Conservation (phyloP, 441 rosid species). For the Gossypium laxum region DNA sequence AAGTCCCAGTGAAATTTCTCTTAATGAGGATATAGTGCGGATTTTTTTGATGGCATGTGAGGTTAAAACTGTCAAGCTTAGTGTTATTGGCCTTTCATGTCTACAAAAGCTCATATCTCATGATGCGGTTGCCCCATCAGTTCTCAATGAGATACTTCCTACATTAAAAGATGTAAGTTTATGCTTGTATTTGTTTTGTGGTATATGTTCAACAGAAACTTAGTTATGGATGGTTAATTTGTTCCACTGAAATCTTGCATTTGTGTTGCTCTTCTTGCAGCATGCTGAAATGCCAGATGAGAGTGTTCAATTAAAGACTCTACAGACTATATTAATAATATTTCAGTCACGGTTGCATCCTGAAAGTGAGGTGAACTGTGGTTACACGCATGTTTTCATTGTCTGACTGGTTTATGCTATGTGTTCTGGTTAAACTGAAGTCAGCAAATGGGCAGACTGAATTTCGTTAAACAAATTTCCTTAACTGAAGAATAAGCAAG, state of each 20-base stretch:
- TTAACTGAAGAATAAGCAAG: background rate
- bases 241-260: background rate
- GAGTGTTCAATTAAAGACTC: constrained; percentile 80
- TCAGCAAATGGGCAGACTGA: background rate
- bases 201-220: background rate
- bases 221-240: background rate
- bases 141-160: constrained; percentile 65
- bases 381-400: constrained; percentile 19
- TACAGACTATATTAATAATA: constrained; percentile 81
- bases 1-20: constrained; percentile 71
- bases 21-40: constrained; percentile 73
- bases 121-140: constrained; percentile 78
- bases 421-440: background rate
- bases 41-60: constrained; percentile 91
- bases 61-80: constrained; percentile 69
- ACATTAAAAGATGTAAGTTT: constrained; percentile 74
- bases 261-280: constrained; percentile 36
- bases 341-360: constrained; percentile 88
- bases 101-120: constrained; percentile 93
- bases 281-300: constrained; percentile 93
- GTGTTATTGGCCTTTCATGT: constrained; percentile 87
- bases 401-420: constrained; percentile 4
- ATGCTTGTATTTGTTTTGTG: background rate
- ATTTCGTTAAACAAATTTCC: background rate
- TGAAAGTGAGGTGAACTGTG: constrained; percentile 58